Percentiles rank a stretch among this genome's conserved stretches.
Conservation (phyloP, 805 yeast species). For the Candida methanosorbosa region DNA sequence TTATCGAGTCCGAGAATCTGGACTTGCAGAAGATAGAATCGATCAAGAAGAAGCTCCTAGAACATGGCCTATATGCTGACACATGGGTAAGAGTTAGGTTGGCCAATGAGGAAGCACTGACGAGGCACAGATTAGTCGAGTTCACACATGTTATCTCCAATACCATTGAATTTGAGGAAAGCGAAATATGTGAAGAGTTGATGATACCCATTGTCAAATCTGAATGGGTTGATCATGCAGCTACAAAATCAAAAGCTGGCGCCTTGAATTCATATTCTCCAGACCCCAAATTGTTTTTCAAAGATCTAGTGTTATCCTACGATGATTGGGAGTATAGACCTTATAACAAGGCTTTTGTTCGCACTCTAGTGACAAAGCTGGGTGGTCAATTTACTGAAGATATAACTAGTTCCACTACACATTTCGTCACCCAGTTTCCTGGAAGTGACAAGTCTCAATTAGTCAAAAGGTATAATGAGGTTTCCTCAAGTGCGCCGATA, state of each 20-base stretch:
- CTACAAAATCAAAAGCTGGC: slow-evolving; percentile 29
- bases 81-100: not conserved
- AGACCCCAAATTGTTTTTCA: slow-evolving; percentile 57
- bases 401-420: slow-evolving; percentile 68
- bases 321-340: no score
- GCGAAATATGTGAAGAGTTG: slow-evolving; percentile 32
- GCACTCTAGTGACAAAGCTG: slow-evolving; percentile 43
- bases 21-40: not conserved
- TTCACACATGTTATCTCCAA: slow-evolving; percentile 42
- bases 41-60: not conserved
- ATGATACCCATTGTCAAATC: slow-evolving; percentile 62
- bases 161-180: slow-evolving; percentile 44
- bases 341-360: slow-evolving; percentile 37
- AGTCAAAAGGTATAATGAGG: slow-evolving; percentile 32
- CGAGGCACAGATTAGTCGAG: not conserved
- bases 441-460: slow-evolving; percentile 49
- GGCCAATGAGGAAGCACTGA: not conserved
- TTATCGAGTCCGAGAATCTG: not conserved
- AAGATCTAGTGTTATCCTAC: slow-evolving; percentile 37
- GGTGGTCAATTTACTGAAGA: slow-evolving; percentile 68
- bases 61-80: not conserved
- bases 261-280: slow-evolving; percentile 62
- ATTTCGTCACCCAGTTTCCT: slow-evolving; percentile 47
- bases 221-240: slow-evolving; percentile 49
- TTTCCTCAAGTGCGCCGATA: slow-evolving; percentile 5